Evolutionary conservation across 495 filamentous ascomycete species (phyloP).

Genomic region (Trichocladium antarcticum): DNA sequence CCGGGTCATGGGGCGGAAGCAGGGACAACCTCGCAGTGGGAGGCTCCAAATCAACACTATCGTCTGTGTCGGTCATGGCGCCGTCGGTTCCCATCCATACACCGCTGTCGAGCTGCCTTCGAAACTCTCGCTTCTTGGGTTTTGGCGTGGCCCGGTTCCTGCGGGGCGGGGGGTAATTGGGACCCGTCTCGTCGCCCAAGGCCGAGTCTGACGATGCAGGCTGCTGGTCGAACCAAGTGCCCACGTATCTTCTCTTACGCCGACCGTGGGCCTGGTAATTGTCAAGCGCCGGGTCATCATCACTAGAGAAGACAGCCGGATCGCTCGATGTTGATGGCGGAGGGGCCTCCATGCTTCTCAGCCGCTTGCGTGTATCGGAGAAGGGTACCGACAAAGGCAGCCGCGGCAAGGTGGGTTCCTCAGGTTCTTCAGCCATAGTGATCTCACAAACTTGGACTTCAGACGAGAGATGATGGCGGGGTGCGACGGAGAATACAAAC

Average conservation of each 20-base stretch:
- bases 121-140: slow-evolving; percentile 43
- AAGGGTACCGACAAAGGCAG: slow-evolving; percentile 23
- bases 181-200: slow-evolving; percentile 22
- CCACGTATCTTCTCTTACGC: slow-evolving; percentile 49
- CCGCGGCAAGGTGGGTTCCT: slow-evolving; percentile 37
- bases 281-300: slow-evolving; percentile 63
- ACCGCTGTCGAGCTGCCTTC: slow-evolving; percentile 63
- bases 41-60: slow-evolving; percentile 22
- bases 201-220: slow-evolving; percentile 34
- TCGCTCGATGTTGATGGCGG: slow-evolving; percentile 48
- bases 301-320: slow-evolving; percentile 65
- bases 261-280: slow-evolving; percentile 46
- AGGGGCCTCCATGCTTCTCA: slow-evolving; percentile 19
- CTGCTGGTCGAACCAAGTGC: slow-evolving; percentile 61
- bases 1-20: not conserved
- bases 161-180: slow-evolving; percentile 1
- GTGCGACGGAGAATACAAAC: not conserved
- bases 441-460: no score
- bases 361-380: slow-evolving; percentile 33
- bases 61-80: slow-evolving; percentile 33
- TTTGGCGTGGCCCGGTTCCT: slow-evolving; percentile 26
- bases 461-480: no score
- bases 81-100: slow-evolving; percentile 67
- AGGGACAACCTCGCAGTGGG: slow-evolving; percentile 5
- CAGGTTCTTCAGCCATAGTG: slow-evolving; percentile 20